phyloP scores from a whole-genome alignment of 2,329 filamentous ascomycete species.

The Catunica adiposa region DNA sequence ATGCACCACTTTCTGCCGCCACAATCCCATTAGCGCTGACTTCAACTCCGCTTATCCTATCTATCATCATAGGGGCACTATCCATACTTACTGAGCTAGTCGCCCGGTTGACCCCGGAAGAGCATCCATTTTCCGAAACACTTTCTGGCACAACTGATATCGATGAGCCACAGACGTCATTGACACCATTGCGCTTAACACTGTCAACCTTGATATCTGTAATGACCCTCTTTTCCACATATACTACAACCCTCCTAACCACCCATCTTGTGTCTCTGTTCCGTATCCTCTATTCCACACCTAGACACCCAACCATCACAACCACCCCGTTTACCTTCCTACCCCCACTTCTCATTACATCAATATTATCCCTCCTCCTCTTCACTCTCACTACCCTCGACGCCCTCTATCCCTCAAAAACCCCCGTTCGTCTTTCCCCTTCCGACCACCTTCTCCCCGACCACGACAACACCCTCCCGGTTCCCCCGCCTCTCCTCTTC shows the following conservation, averaged over 20 bases:
- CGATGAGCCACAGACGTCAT: not conserved
- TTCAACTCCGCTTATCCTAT: too few relatives aligned
- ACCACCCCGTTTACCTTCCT: not conserved
- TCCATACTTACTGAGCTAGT: too few relatives aligned
- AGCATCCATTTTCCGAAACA: not conserved
- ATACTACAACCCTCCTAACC: conserved; percentile 5
- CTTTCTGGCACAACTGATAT: not conserved
- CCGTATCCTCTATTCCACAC: too few relatives aligned
- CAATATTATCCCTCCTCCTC: not conserved
- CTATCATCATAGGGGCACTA: too few relatives aligned
- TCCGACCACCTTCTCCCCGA: not conserved
- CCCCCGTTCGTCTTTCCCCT: conserved; percentile 2
- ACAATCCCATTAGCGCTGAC: too few relatives aligned
- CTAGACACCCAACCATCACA: not conserved
- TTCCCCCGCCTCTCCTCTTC: not conserved
- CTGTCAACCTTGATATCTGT: conserved; percentile 1
- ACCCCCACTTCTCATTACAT: not conserved
- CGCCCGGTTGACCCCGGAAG: too few relatives aligned
- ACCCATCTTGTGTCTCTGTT: conserved; percentile 8
- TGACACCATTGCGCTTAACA: not conserved
- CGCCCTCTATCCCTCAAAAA: not conserved
- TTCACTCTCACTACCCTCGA: not conserved
- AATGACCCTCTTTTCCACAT: not conserved
- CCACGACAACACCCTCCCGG: not conserved
- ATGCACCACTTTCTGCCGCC: too few relatives aligned